phyloP scores from a whole-genome alignment of 768 basidiomycete species.

The Serendipita indica region DNA sequence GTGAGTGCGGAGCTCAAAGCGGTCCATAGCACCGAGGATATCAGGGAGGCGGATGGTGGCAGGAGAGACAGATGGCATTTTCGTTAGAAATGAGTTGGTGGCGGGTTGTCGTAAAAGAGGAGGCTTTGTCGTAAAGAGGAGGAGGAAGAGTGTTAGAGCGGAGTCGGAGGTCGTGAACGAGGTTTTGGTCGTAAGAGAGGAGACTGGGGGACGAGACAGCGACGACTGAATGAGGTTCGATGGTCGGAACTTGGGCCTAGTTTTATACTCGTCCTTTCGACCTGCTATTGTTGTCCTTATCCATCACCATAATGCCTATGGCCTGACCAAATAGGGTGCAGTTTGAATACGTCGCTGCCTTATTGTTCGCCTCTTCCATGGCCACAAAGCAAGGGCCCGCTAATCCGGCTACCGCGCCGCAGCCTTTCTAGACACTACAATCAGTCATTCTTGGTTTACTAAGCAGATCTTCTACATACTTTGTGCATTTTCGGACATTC shows the following conservation, averaged over 20 bases:
- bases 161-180: neutral
- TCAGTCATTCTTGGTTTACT: no score
- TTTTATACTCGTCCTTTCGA: neutral
- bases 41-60: conserved; percentile 9
- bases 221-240: conserved; percentile 6
- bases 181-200: neutral
- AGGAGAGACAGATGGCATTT: neutral
- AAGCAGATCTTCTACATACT: neutral
- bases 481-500: neutral
- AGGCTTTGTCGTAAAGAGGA: neutral
- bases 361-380: conserved; percentile 6
- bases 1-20: conserved; percentile 7
- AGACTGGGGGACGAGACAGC: neutral
- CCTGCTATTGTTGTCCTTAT: neutral
- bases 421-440: neutral
- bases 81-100: neutral
- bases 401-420: neutral
- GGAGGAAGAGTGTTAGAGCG: neutral
- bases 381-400: neutral
- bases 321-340: no score
- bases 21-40: neutral
- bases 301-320: conserved; percentile 1
- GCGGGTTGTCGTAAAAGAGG: neutral
- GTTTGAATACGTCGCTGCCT: no score
- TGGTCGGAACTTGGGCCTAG: neutral